These are phyloP conservation scores for Schoenoplectus triqueter DNA, from an alignment of 202 grass and related monocot genomes.

Conservation along the genomic window DNA sequence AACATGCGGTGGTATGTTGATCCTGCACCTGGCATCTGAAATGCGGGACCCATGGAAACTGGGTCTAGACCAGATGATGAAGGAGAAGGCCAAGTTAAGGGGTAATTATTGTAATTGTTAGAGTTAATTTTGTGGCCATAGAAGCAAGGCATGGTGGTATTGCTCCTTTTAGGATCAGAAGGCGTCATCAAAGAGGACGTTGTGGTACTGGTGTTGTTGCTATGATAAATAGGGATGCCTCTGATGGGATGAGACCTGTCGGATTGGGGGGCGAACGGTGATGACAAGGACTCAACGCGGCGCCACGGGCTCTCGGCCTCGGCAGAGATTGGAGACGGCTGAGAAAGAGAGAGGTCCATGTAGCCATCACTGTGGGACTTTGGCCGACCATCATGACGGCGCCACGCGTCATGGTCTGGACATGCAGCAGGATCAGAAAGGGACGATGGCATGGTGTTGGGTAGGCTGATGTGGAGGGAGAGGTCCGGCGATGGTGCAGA, in stretches of 20 bases:
- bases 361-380: slow-evolving; percentile 33
- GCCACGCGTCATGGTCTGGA: slow-evolving; percentile 52
- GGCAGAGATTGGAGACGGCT: slow-evolving; percentile 46
- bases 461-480: slow-evolving; percentile 91
- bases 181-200: slow-evolving; percentile 69
- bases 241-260: slow-evolving; percentile 55
- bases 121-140: slow-evolving; percentile 42
- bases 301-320: slow-evolving; percentile 53
- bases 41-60: slow-evolving; percentile 29
- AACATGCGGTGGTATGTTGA: slow-evolving; percentile 75
- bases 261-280: background rate
- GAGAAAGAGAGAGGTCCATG: slow-evolving; percentile 79
- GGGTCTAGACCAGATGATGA: slow-evolving; percentile 29
- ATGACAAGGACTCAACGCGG: slow-evolving; percentile 33
- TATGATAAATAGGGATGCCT: slow-evolving; percentile 90
- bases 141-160: slow-evolving; percentile 48
- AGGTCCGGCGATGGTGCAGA: slow-evolving; percentile 74
- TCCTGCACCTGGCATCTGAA: slow-evolving; percentile 30
- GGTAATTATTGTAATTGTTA: slow-evolving; percentile 44
- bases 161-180: slow-evolving; percentile 27
- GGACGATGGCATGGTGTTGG: slow-evolving; percentile 42
- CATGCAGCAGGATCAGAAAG: slow-evolving; percentile 34
- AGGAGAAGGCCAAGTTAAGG: slow-evolving; percentile 55
- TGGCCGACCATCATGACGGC: slow-evolving; percentile 48
- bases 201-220: slow-evolving; percentile 25